phyloP scores from a whole-genome alignment of 2,329 filamentous ascomycete genomes.

The Cladosporium sp. region DNA sequence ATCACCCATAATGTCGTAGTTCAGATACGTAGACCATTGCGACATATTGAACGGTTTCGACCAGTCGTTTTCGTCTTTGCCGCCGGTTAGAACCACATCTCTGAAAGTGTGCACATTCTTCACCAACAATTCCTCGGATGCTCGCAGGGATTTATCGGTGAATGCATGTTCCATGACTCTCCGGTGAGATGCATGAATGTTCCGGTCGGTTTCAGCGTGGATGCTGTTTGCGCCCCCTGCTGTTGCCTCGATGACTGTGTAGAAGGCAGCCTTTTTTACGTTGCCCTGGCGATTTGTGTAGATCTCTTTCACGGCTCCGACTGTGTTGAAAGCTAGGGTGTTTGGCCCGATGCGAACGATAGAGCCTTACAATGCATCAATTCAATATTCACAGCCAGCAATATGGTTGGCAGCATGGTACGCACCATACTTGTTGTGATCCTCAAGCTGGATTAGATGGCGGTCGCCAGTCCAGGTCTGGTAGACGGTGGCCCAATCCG shows the following conservation, averaged over 20 bases:
- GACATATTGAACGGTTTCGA: conserved; percentile 22
- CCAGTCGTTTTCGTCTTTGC: conserved; percentile 17
- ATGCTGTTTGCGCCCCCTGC: conserved; percentile 38
- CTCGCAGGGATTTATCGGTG: conserved; percentile 38
- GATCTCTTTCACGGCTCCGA: conserved; percentile 55
- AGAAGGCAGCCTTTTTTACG: conserved; percentile 46
- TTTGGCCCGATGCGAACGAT: conserved; percentile 76
- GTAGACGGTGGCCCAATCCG: conserved; percentile 25
- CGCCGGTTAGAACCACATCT: background rate
- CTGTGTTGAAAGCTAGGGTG: conserved; percentile 70
- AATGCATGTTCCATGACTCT: conserved; percentile 45
- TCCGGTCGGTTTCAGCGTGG: conserved; percentile 42
- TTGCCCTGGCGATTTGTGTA: conserved; percentile 43
- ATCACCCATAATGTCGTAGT: conserved; percentile 50
- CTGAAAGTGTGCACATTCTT: conserved; percentile 12
- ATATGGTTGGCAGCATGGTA: background rate
- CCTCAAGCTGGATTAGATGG: conserved; percentile 36
- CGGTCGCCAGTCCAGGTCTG: conserved; percentile 26
- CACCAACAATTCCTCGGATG: conserved; percentile 26
- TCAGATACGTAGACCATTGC: conserved; percentile 35
- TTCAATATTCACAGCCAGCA: background rate
- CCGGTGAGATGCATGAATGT: conserved; percentile 43
- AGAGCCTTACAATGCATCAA: conserved; percentile 32
- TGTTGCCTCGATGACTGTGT: conserved; percentile 43
- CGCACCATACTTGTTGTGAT: conserved; percentile 61